phyloP scores from a whole-genome alignment of 2,329 filamentous ascomycete species.

The Aspergillus sp. region DNA sequence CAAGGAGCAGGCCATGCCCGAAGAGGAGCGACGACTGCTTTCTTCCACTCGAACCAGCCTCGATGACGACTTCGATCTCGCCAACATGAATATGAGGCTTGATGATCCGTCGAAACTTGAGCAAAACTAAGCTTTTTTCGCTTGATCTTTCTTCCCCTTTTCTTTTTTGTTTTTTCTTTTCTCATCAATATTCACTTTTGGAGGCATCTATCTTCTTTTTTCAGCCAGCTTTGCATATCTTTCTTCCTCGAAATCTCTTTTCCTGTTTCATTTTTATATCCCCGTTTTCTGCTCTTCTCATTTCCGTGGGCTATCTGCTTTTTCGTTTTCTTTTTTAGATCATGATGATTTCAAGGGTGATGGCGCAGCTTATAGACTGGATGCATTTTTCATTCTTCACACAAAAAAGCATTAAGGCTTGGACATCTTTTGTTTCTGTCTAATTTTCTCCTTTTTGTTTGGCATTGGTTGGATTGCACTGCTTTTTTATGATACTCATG shows the following conservation, averaged over 20 bases:
- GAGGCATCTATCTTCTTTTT: slow-evolving; percentile 1
- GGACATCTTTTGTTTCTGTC: slow-evolving; percentile 8
- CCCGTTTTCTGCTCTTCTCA: neutral
- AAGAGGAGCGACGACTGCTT: slow-evolving; percentile 30
- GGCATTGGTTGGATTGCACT: neutral
- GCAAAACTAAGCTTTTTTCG: slow-evolving; percentile 4
- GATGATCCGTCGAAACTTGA: neutral
- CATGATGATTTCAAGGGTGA: slow-evolving; percentile 17
- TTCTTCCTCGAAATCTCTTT: neutral
- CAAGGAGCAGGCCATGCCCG: slow-evolving; percentile 17
- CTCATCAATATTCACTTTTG: slow-evolving; percentile 4
- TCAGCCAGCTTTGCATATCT: neutral
- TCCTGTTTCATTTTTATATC: neutral
- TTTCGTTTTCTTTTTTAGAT: slow-evolving; percentile 13
- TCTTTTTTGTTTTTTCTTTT: slow-evolving; percentile 9
- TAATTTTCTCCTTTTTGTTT: slow-evolving; percentile 7
- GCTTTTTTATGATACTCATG: slow-evolving; percentile 23
- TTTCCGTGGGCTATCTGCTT: slow-evolving; percentile 3
- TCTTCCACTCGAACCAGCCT: slow-evolving; percentile 27
- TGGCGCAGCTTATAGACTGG: slow-evolving; percentile 31
- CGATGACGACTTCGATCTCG: slow-evolving; percentile 24
- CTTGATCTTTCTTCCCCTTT: neutral
- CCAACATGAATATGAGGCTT: slow-evolving; percentile 16
- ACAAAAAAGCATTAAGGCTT: slow-evolving; percentile 19
- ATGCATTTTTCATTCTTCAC: slow-evolving; percentile 21